Conservation (phyloP, 768 basidiomycete genomes). For the Steccherinum ochraceum region DNA sequence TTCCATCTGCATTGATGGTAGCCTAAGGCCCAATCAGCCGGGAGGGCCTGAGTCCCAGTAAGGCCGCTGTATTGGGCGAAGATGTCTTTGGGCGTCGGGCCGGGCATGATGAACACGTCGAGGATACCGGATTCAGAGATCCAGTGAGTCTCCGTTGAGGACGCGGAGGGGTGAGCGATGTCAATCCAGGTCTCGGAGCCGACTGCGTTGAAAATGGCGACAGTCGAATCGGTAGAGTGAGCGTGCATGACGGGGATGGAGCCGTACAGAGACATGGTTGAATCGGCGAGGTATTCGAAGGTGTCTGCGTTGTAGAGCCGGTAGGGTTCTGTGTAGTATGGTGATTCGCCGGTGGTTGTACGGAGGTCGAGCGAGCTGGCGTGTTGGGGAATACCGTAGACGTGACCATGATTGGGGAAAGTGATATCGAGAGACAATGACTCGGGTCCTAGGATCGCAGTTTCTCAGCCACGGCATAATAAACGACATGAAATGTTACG, state of each 20-base stretch:
- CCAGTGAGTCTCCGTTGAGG: constrained; percentile 89
- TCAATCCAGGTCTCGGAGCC: constrained; percentile 96
- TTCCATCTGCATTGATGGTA: constrained; percentile 99
- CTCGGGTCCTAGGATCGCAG: constrained; percentile 79
- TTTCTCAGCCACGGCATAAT: not conserved
- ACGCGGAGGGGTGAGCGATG: constrained; percentile 59
- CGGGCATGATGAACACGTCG: constrained; percentile 90
- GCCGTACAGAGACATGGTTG: constrained; percentile 80
- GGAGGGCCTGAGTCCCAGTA: constrained; percentile 84
- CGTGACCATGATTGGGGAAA: constrained; percentile 86
- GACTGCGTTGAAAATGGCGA: constrained; percentile 83
- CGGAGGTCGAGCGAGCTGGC: constrained; percentile 88
- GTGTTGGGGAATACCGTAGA: constrained; percentile 96
- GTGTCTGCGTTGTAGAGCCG: constrained; percentile 94
- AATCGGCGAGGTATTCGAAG: constrained; percentile 88
- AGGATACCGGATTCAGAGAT: constrained; percentile 96
- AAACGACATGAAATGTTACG: constrained; percentile 4
- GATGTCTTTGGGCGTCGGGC: constrained; percentile 75
- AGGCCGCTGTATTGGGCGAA: constrained; percentile 82
- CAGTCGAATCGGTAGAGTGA: constrained; percentile 80
- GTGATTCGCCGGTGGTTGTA: constrained; percentile 73
- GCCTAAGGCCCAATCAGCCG: constrained; percentile 84
- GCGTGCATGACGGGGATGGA: constrained; percentile 92
- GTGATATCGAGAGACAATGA: constrained; percentile 87
- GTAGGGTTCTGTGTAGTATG: constrained; percentile 84